Conservation (phyloP, 345 rosid genomes). For the Hypericum perforatum region DNA sequence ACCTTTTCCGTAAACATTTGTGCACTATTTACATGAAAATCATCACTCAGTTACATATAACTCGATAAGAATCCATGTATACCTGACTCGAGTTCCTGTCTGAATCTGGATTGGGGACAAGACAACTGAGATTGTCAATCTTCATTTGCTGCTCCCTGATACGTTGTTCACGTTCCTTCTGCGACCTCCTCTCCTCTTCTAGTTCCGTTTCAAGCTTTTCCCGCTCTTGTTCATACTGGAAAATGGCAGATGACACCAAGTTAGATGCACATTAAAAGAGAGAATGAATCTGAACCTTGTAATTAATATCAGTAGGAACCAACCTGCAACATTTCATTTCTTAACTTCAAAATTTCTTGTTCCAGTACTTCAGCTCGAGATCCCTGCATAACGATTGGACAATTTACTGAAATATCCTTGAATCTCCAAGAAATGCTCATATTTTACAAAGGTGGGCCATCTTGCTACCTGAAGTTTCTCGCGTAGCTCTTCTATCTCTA, state of each 20-base stretch:
- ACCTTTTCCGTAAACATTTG: too few relatives aligned
- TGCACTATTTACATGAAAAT: too few relatives aligned
- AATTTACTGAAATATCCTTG: slow-evolving; percentile 4
- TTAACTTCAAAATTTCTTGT: slow-evolving; percentile 71
- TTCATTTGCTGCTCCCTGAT: slow-evolving; percentile 63
- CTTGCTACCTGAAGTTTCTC: slow-evolving; percentile 62
- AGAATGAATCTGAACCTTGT: neutral
- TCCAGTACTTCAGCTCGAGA: slow-evolving; percentile 83
- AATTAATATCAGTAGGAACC: slow-evolving; percentile 11
- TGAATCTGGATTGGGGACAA: slow-evolving; percentile 33
- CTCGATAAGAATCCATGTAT: slow-evolving; percentile 5
- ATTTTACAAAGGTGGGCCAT: slow-evolving; percentile 9
- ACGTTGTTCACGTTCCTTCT: slow-evolving; percentile 50
- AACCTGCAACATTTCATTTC: slow-evolving; percentile 93
- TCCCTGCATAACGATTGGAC: slow-evolving; percentile 44
- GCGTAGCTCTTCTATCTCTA: slow-evolving; percentile 87
- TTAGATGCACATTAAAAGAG: slow-evolving; percentile 5
- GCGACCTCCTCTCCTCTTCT: slow-evolving; percentile 78
- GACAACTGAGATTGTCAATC: slow-evolving; percentile 47
- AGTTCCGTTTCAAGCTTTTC: slow-evolving; percentile 81
- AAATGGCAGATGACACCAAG: slow-evolving; percentile 7
- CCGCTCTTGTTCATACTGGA: slow-evolving; percentile 79
- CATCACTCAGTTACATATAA: too few relatives aligned
- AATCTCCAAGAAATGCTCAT: too few relatives aligned
- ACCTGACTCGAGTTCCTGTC: slow-evolving; percentile 58